Evolutionary conservation across 2,329 filamentous ascomycete genomes (phyloP).

Genomic region (Ophiosphaerella korrae): DNA sequence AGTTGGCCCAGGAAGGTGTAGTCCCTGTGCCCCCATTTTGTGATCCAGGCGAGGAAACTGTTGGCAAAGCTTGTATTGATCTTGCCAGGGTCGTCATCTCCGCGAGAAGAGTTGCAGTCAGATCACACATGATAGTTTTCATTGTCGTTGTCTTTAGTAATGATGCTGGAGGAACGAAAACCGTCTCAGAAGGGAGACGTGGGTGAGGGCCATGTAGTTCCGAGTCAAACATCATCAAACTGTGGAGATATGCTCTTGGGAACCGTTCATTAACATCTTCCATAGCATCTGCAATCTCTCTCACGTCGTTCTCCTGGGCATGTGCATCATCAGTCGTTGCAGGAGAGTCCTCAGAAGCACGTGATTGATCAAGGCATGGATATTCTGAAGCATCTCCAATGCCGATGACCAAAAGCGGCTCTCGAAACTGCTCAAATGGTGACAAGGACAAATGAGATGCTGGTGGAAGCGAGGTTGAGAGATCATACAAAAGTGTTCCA

Average conservation of each 20-base stretch:
- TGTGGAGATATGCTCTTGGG: conserved; percentile 76
- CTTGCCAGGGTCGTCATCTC: conserved; percentile 56
- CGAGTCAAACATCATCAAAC: conserved; percentile 80
- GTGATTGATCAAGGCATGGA: conserved; percentile 50
- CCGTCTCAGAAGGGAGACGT: conserved; percentile 66
- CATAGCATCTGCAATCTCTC: conserved; percentile 64
- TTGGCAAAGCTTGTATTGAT: conserved; percentile 60
- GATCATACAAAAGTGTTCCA: conserved; percentile 85
- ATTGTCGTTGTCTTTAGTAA: conserved; percentile 74
- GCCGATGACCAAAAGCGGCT: conserved; percentile 81
- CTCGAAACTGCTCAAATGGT: conserved; percentile 89
- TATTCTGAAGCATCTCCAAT: conserved; percentile 79
- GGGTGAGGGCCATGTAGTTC: conserved; percentile 44
- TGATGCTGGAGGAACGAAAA: conserved; percentile 70
- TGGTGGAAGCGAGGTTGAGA: conserved; percentile 80
- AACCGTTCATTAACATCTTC: conserved; percentile 74
- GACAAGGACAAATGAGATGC: conserved; percentile 78
- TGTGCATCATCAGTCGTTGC: conserved; percentile 8
- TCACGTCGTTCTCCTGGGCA: conserved; percentile 33
- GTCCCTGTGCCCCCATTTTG: conserved; percentile 32
- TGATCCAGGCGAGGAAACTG: conserved; percentile 62
- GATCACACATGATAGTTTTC: conserved; percentile 53
- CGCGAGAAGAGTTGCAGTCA: conserved; percentile 52
- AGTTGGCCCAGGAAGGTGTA: conserved; percentile 36
- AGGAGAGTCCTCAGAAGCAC: conserved; percentile 24